phyloP scores from a whole-genome alignment of 345 rosid genomes.

The Diplotaxis tenuifolia region DNA sequence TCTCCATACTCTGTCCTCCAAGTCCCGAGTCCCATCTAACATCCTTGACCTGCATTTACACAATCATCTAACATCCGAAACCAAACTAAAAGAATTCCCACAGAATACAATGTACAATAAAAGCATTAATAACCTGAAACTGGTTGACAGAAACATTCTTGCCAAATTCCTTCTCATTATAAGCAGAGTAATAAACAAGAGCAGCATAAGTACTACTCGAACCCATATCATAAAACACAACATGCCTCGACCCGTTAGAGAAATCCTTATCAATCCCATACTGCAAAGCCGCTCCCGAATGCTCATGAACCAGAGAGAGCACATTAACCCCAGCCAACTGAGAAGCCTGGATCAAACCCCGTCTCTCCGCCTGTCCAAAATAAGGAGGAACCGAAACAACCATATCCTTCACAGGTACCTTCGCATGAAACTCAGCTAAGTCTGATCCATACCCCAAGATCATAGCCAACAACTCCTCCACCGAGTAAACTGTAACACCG shows the following conservation, averaged over 20 bases:
- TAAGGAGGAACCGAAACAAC: slow-evolving; percentile 89
- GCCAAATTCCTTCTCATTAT: slow-evolving; percentile 77
- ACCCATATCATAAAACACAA: slow-evolving; percentile 95
- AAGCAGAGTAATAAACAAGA: slow-evolving; percentile 85
- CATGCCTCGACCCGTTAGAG: slow-evolving; percentile 80
- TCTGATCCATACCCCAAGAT: slow-evolving; percentile 59
- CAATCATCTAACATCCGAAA: not conserved
- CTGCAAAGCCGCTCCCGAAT: slow-evolving; percentile 96
- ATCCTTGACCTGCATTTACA: slow-evolving; percentile 75
- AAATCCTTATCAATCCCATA: slow-evolving; percentile 98
- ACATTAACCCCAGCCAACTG: slow-evolving; percentile 91
- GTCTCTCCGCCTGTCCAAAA: slow-evolving; percentile 94
- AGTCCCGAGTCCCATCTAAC: slow-evolving; percentile 95
- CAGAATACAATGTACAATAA: not conserved
- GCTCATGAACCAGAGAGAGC: slow-evolving; percentile 77
- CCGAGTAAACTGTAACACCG: slow-evolving; percentile 46
- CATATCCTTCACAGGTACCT: slow-evolving; percentile 59
- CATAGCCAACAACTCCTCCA: slow-evolving; percentile 95
- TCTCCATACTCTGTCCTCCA: slow-evolving; percentile 93
- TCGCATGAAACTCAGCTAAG: slow-evolving; percentile 84
- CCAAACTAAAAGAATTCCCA: not conserved
- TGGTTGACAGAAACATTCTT: slow-evolving; percentile 87
- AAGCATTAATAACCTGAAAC: slow-evolving; percentile 63
- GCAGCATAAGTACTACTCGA: slow-evolving; percentile 86
- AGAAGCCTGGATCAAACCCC: slow-evolving; percentile 81